Conservation (phyloP, 108 stramenopile genomes). For the Fragilaria radians region DNA sequence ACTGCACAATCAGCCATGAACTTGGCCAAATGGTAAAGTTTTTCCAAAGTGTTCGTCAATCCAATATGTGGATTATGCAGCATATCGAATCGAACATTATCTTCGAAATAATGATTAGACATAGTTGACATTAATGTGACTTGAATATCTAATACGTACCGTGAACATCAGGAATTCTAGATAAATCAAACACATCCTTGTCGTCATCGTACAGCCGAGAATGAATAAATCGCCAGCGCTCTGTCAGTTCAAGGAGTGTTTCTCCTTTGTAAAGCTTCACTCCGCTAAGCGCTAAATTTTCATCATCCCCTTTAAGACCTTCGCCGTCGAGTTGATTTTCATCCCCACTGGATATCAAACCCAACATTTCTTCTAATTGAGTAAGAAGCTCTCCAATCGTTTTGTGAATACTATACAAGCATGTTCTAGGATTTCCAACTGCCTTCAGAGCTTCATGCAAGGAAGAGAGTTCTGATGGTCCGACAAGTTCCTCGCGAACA, state of each 20-base stretch:
- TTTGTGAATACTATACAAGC: slow-evolving; percentile 65
- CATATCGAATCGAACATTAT: slow-evolving; percentile 25
- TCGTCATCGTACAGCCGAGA: slow-evolving; percentile 84
- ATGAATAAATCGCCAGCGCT: slow-evolving; percentile 91
- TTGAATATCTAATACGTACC: background rate
- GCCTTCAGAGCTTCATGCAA: slow-evolving; percentile 72
- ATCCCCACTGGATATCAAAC: slow-evolving; percentile 57
- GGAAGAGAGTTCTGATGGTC: slow-evolving; percentile 63
- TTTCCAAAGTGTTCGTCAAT: slow-evolving; percentile 63
- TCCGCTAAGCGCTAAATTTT: slow-evolving; percentile 72
- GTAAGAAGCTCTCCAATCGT: slow-evolving; percentile 80
- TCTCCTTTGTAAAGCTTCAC: slow-evolving; percentile 92
- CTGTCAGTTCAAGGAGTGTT: slow-evolving; percentile 85
- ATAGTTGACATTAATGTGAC: background rate
- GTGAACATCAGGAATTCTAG: slow-evolving; percentile 88
- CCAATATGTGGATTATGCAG: slow-evolving; percentile 91
- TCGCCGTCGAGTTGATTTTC: slow-evolving; percentile 75
- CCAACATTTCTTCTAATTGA: slow-evolving; percentile 84
- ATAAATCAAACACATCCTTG: slow-evolving; percentile 82
- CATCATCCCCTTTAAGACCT: slow-evolving; percentile 61
- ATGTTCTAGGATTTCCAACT: slow-evolving; percentile 85
- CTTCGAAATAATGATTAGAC: slow-evolving; percentile 6
- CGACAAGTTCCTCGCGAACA: slow-evolving; percentile 63
- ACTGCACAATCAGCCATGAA: slow-evolving; percentile 92
- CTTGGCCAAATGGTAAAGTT: slow-evolving; percentile 86